phyloP scores from a whole-genome alignment of 768 basidiomycete genomes.

The Agaricus sinodeliciosus region DNA sequence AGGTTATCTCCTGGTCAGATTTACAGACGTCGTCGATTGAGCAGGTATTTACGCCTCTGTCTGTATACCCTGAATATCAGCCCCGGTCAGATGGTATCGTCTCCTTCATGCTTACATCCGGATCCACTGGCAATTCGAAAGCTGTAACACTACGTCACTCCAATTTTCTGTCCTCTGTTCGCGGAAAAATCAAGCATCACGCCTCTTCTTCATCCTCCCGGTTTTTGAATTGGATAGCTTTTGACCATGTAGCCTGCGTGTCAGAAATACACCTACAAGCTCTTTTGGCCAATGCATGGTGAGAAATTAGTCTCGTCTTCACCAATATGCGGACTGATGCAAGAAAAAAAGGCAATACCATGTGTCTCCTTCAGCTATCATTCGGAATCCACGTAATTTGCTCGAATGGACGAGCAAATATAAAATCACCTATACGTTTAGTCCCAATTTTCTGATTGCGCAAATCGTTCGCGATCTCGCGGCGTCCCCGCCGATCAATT shows the following conservation, averaged over 20 bases:
- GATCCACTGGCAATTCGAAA: slow-evolving; percentile 7
- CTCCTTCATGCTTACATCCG: slow-evolving; percentile 8
- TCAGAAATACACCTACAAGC: slow-evolving; percentile 7
- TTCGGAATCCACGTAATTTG: neutral
- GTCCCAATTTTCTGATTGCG: slow-evolving; percentile 7
- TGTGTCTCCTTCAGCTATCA: slow-evolving; percentile 2
- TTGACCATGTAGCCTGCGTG: slow-evolving; percentile 7
- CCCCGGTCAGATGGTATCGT: neutral
- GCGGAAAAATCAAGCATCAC: slow-evolving; percentile 5
- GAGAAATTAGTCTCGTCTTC: neutral
- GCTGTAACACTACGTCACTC: slow-evolving; percentile 4
- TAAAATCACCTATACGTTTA: slow-evolving; percentile 3
- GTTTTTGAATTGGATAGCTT: slow-evolving; percentile 7
- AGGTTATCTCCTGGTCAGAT: neutral
- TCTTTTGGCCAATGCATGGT: slow-evolving; percentile 5
- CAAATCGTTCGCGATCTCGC: slow-evolving; percentile 4
- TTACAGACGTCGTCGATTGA: neutral
- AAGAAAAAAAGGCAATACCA: slow-evolving; percentile 5
- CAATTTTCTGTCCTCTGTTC: slow-evolving; percentile 7
- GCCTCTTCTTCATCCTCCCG: neutral
- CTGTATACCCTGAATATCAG: neutral
- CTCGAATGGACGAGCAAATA: slow-evolving; percentile 6
- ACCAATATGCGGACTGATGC: neutral
- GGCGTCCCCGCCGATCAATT: neutral
- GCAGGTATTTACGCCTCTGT: neutral